phyloP scores from a whole-genome alignment of 345 rosid genomes.

The Luvunga scandens region DNA sequence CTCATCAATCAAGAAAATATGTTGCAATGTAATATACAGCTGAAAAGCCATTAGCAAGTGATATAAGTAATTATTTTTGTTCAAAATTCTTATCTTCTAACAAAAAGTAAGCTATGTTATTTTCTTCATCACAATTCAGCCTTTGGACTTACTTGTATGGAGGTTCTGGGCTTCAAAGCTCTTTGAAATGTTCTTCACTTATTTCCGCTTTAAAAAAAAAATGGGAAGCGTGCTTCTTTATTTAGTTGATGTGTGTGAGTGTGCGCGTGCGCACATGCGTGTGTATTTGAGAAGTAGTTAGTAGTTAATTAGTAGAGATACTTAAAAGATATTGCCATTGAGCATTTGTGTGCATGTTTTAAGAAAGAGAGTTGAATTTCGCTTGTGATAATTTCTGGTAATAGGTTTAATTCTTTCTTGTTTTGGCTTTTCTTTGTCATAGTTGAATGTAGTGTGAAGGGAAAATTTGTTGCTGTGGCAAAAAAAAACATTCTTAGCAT shows the following conservation, averaged over 20 bases:
- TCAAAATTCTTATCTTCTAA: background rate
- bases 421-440: constrained; percentile 12
- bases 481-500: constrained; percentile 48
- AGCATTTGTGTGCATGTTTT: background rate
- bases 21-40: background rate
- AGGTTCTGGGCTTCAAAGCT: background rate
- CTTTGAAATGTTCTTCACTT: background rate
- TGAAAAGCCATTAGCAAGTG: background rate
- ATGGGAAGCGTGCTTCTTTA: background rate
- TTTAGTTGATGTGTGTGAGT: no score
- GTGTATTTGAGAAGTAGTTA: no score
- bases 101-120: background rate
- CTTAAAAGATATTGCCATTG: background rate
- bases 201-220: background rate
- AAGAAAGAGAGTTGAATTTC: background rate
- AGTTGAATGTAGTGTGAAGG: constrained; percentile 81
- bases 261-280: no score
- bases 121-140: background rate
- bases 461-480: constrained; percentile 70
- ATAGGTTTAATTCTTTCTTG: constrained; percentile 5
- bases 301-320: no score
- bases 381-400: background rate
- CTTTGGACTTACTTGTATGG: background rate
- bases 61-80: background rate
- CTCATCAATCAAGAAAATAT: background rate